Conservation (phyloP, 495 filamentous ascomycete genomes). For the Penicillium pulvis region DNA sequence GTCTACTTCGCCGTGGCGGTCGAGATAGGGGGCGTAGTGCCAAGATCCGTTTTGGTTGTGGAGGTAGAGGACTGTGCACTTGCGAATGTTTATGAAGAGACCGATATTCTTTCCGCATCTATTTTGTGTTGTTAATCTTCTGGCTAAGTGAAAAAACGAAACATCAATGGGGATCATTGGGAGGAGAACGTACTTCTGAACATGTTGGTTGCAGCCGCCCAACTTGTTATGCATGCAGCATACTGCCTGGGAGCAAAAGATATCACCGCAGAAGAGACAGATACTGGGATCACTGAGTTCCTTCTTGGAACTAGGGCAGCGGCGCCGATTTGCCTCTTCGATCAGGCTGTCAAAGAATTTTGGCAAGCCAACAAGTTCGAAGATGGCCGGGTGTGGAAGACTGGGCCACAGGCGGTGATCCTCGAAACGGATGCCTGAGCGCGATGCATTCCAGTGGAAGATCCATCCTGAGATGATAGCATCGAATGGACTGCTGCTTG, state of each 20-base stretch:
- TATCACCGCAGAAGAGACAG: conserved; percentile 93
- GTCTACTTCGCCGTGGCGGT: conserved; percentile 93
- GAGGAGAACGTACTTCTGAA: conserved; percentile 68
- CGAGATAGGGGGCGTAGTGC: conserved; percentile 87
- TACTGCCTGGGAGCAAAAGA: conserved; percentile 91
- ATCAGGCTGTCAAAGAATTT: conserved; percentile 91
- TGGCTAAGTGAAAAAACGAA: background rate
- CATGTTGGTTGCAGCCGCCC: conserved; percentile 89
- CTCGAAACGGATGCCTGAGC: conserved; percentile 44
- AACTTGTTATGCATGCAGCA: conserved; percentile 78
- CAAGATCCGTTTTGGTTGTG: conserved; percentile 82
- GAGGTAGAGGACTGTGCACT: conserved; percentile 86
- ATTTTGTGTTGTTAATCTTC: conserved; percentile 16
- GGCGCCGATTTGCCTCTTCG: conserved; percentile 81
- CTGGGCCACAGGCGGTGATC: conserved; percentile 48
- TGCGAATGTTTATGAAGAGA: conserved; percentile 92
- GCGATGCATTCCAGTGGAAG: conserved; percentile 57
- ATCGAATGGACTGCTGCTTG: conserved; percentile 41
- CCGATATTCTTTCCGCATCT: conserved; percentile 90
- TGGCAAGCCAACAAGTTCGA: conserved; percentile 90
- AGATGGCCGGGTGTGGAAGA: conserved; percentile 84
- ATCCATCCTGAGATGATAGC: conserved; percentile 79
- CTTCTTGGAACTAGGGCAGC: conserved; percentile 87
- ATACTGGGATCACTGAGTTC: conserved; percentile 86
- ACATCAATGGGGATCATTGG: background rate